A percentile compares a stretch with the other conserved stretches of the same genome.
phyloP scores from a whole-genome alignment of 2,329 filamentous ascomycete species.

The Colletotrichum sp. region DNA sequence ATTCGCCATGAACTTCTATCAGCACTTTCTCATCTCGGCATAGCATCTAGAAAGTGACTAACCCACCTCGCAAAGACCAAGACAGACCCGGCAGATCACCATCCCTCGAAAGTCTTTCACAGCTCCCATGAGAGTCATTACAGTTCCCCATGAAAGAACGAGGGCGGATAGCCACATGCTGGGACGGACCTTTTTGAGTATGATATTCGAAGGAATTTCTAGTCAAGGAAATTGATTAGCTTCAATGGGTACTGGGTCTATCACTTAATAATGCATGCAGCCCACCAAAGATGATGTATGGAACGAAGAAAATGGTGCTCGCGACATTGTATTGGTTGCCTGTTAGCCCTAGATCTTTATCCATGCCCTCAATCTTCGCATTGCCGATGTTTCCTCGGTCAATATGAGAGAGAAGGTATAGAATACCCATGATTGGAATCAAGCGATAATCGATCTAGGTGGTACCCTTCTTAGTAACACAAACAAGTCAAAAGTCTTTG shows the following conservation, averaged over 20 bases:
- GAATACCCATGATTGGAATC: conserved; percentile 20
- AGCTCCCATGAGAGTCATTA: conserved; percentile 26
- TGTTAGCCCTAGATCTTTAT: background rate
- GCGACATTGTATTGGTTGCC: conserved; percentile 10
- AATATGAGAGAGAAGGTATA: conserved; percentile 24
- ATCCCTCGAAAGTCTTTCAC: conserved; percentile 29
- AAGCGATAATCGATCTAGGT: conserved; percentile 24
- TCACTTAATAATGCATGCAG: conserved; percentile 30
- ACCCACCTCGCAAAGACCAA: background rate
- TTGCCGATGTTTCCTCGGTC: conserved; percentile 19
- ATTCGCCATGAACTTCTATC: background rate
- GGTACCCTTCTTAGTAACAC: background rate
- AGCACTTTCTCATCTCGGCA: background rate
- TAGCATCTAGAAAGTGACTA: background rate
- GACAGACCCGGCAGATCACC: background rate
- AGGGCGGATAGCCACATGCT: conserved; percentile 39
- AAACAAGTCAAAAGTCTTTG: background rate
- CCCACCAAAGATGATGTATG: conserved; percentile 61
- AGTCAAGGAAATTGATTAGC: conserved; percentile 37
- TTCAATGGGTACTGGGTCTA: conserved; percentile 34
- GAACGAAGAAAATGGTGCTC: conserved; percentile 13
- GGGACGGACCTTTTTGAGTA: conserved; percentile 64
- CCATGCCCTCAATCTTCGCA: conserved; percentile 13
- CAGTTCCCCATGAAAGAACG: conserved; percentile 33
- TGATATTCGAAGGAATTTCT: conserved; percentile 60